Percentiles rank a stretch among this genome's conserved stretches.
Conservation (phyloP, 805 yeast species). For the Candida pseudofarinosa region DNA sequence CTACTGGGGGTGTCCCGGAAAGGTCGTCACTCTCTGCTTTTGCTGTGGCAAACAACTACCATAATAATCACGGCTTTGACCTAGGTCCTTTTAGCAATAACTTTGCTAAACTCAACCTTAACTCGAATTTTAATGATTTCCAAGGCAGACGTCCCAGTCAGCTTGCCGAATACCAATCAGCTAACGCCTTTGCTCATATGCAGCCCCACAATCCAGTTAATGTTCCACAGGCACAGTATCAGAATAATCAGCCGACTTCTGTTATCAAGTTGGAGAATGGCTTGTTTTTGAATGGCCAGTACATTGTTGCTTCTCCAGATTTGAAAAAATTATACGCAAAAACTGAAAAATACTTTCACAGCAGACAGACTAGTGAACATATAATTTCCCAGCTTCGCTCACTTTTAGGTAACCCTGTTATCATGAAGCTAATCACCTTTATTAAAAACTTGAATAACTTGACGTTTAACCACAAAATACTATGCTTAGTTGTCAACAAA, state of each 20-base stretch:
- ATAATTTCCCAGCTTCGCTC: constrained; percentile 24
- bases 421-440: constrained; percentile 31
- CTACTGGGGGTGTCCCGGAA: constrained; percentile 6
- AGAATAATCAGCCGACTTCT: constrained; percentile 5
- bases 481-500: constrained; percentile 52
- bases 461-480: constrained; percentile 36
- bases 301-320: constrained; percentile 57
- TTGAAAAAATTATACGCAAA: constrained; percentile 46
- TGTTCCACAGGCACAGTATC: constrained; percentile 4
- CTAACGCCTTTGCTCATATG: background rate
- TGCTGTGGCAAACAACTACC: constrained; percentile 27
- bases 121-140: constrained; percentile 33
- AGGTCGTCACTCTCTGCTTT: constrained; percentile 19
- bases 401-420: constrained; percentile 23
- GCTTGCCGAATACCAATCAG: constrained; percentile 24
- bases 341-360: constrained; percentile 52
- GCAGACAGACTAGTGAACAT: constrained; percentile 20
- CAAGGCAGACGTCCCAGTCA: constrained; percentile 43
- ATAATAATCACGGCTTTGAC: constrained; percentile 12
- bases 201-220: background rate
- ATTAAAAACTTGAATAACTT: constrained; percentile 39
- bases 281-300: constrained; percentile 48
- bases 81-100: constrained; percentile 27
- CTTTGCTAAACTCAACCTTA: constrained; percentile 27
- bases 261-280: constrained; percentile 57